Evolutionary conservation across 805 yeast species (phyloP), one percentile per base, ranked within the genome.

Genomic region (Komagataella pastoris): DNA sequence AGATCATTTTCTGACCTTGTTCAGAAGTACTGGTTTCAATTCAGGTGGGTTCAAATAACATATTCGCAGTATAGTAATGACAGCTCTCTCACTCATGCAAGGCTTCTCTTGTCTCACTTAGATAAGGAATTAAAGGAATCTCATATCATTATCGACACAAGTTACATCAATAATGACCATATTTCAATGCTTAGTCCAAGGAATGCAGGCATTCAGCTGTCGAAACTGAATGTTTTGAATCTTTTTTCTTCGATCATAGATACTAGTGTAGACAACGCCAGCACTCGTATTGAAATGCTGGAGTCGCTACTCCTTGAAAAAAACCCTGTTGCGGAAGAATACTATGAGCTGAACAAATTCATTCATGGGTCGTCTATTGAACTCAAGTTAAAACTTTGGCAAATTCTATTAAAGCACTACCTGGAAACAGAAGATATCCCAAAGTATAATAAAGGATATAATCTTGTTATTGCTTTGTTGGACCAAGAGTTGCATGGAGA

Each of bases 351-450:
- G 63, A 69, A 73, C 19, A 64, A 69, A 10, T 88, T 91, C 59
- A 69, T 93, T 14, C 65, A 70, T 2, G 70, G 69, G 10, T 80
- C 95, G 0, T 79, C 93, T 0, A 68, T 84, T 19, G 83, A 79
- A 19, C 74, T 88, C 61, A 78, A 77, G 52, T 66, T 89, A 44
- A 81, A 82, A 51, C 65, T 93, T 2, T 90, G 97, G 95, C 79
- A 77, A 36, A 73, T 84, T 21, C 67, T 90, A 17, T 72, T 88
- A 49, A 78, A 75, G 55, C 74, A 75, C 52, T 86, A 84, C 57
- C 61, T 65, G 12, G 61, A 60, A 2, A 58, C 62, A 17, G 46
- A 55, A 2, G 59, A 67, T 19, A 46, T 65, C 2, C 63, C 63
- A 0, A 70, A 73, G 21, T 71, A 74, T 40, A 69, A 73, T 45